Evolutionary conservation across 495 filamentous ascomycete species (phyloP).

Genomic region (Xylaria sp.): DNA sequence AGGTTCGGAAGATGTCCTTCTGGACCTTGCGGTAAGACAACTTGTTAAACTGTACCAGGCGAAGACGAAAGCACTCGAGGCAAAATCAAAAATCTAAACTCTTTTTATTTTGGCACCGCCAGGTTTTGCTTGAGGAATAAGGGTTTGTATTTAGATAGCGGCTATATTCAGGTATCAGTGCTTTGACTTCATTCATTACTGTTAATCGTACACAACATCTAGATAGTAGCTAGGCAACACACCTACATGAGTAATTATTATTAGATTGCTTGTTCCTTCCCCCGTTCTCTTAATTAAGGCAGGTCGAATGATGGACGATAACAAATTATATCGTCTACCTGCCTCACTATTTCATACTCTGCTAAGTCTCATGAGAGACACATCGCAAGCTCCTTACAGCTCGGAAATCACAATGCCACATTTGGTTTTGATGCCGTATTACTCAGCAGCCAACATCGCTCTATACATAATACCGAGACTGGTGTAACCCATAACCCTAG

Average conservation of each 20-base stretch:
- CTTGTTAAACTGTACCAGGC: slow-evolving; percentile 73
- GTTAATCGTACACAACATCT: not conserved
- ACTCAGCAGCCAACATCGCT: not conserved
- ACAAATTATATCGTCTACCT: too few relatives aligned
- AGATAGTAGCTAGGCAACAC: not conserved
- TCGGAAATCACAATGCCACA: too few relatives aligned
- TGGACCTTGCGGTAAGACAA: slow-evolving; percentile 74
- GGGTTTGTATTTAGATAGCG: not conserved
- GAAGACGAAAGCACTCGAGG: slow-evolving; percentile 66
- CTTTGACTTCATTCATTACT: not conserved
- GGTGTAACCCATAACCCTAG: too few relatives aligned
- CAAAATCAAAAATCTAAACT: slow-evolving; percentile 31
- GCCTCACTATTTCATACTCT: too few relatives aligned
- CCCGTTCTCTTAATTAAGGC: too few relatives aligned
- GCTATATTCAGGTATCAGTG: not conserved
- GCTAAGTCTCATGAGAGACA: too few relatives aligned
- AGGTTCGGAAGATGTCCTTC: slow-evolving; percentile 76
- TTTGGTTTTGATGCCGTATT: too few relatives aligned
- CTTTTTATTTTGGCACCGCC: not conserved
- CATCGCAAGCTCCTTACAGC: too few relatives aligned
- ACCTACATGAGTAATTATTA: not conserved
- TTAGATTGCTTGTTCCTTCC: too few relatives aligned
- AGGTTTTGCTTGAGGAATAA: not conserved
- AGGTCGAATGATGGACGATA: too few relatives aligned
- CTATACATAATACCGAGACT: too few relatives aligned